Conservation (phyloP, 176 grass and related monocot genomes). For the Paspalum notatum region DNA sequence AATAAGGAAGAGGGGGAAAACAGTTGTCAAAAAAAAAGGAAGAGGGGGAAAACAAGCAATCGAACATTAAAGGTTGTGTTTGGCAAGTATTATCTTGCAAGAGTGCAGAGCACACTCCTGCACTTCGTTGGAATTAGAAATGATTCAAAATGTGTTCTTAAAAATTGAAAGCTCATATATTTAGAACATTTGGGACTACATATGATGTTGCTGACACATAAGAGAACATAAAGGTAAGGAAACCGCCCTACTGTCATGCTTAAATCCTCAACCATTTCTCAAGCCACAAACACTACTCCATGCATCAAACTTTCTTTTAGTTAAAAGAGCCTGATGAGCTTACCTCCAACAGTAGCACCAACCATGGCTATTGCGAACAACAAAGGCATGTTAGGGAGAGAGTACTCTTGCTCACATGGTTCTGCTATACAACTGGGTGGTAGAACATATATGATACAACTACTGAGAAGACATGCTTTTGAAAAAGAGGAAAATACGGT, state of each 20-base stretch:
- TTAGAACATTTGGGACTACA: neutral
- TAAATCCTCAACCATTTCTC: constrained; percentile 4
- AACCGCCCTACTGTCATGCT: neutral
- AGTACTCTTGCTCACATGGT: constrained; percentile 71
- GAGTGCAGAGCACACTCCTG: neutral
- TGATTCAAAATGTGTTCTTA: neutral
- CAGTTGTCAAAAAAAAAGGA: neutral
- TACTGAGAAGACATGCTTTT: constrained; percentile 53
- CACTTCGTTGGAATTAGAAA: neutral
- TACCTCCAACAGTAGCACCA: constrained; percentile 98
- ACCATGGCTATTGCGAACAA: constrained; percentile 93
- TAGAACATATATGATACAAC: constrained; percentile 47
- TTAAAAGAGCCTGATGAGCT: constrained; percentile 1
- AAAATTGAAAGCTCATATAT: neutral
- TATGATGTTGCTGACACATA: neutral
- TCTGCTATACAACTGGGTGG: constrained; percentile 76
- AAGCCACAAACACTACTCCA: neutral
- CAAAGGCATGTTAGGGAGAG: constrained; percentile 85
- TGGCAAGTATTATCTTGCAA: neutral
- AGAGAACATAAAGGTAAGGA: constrained; percentile 15
- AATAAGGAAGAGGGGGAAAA: neutral
- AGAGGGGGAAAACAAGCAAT: neutral
- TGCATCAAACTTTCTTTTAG: neutral
- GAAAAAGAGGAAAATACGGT: constrained; percentile 35
- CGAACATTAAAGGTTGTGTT: neutral